Base-by-base conservation (phyloP, 176 grass and related monocot species). In the Elymus sibiricus region DNA sequence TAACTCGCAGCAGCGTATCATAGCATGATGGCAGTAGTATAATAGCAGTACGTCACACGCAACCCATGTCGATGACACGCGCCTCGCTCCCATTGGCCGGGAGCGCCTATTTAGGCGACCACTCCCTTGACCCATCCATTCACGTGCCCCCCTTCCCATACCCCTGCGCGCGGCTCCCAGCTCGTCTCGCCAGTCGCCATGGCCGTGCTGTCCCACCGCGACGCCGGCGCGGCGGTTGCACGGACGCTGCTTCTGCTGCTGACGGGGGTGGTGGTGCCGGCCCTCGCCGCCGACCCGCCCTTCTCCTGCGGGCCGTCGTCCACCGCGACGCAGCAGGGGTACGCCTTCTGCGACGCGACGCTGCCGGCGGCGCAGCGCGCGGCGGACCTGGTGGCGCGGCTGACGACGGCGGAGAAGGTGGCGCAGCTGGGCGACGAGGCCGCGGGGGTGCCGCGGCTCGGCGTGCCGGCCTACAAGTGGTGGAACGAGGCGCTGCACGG, bases 401-500 rank as follows among this genome's bases (percentile, higher is more conserved):
- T 95, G 65, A 95, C 91, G n/a, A 0, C 78, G 5, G 73, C 88
- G 15, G 92, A 98, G 89, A 95, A 95, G 70, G 72, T 86, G 3
- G 58, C 85, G 13, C 87, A 88, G 81, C 81, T 98, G 8, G 95
- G 93, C 0, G 91, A 98, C 59, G 24, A 75, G 13, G 75, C 92
- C 0, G 2, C 65, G 0, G 87, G 79, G 0, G 68, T 98, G 17
- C 64, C 79, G 2, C 76, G 95, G 32, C 93, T 98, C 11, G 90
- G 80, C 6, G 73, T 95, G 10, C 92, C 91, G 15, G 12, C 72
- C 9, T 98, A 94, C 86, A 89, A 90, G 84, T 98, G 95, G 95
- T 95, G 95, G 95, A 90, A 82, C 5, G 93, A 98, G 80, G 87
- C 89, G 71, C 70, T 98, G 25, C 93, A 98, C 76, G 93, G 95